Base-by-base conservation (phyloP, 345 rosid genomes). In the Citrus unshiu region DNA sequence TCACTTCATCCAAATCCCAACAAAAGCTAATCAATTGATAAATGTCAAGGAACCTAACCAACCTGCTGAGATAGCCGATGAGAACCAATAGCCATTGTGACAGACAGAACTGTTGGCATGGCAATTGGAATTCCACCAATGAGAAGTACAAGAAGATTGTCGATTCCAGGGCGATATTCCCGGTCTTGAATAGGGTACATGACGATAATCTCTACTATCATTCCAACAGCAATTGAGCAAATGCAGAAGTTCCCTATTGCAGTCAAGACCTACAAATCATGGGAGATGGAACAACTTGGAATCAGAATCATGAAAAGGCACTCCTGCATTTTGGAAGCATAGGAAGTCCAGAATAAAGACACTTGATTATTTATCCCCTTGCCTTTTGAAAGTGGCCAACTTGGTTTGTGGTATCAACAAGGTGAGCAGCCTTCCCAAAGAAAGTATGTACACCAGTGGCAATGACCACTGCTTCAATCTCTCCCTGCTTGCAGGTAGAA, bases 121-220 rank as follows among this genome's bases (percentile, higher is more conserved):
- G 99, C 99, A 81, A 96, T 96, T 8, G 99, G 99, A 84, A 96
- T 96, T 82, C 99, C 98, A 40, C 99, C 98, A 72, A 96, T 96
- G 75, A 96, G 94, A 73, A 96, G 97, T 34, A 96, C 99, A 82
- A 96, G 99, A 78, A 96, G 98, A 81, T 96, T 96, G 87, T 94
- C 99, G 66, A 94, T 96, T 74, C 99, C 99, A 80, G 99, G 97
- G 62, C 99, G 97, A 77, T 96, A 94, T 10, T 86, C 14, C 77
- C 99, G 88, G 72, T 90, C 93, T 91, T 96, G 99, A 78, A 96
- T 96, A 18, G 98, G 98, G 79, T 91, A 96, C 98, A 96, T 96
- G 64, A 96, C 99, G 27, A 96, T 74, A 79, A 96, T 89, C 88
- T 96, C 99, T 73, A 94, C 90, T 35, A 93, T 9, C 99, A 96